Evolutionary conservation across 2,329 filamentous ascomycete species (phyloP).

Genomic region (Bipolaris zeicola): DNA sequence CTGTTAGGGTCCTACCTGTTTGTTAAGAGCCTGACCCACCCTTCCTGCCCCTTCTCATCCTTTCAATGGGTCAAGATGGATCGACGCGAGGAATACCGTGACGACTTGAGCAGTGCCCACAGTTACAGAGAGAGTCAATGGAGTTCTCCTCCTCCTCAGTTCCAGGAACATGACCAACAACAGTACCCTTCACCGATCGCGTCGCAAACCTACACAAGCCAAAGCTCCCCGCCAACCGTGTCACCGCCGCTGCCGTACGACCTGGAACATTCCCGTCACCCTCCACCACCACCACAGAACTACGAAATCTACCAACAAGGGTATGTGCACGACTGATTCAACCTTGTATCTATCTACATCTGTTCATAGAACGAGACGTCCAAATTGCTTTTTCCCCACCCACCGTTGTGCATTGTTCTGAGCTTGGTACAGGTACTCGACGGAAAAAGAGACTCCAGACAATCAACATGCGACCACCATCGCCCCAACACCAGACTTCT

Average conservation of each 20-base stretch:
- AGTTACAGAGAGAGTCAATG: conserved; percentile 24
- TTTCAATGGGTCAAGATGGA: conserved; percentile 20
- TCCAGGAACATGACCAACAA: conserved; percentile 27
- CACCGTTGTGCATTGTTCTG: conserved; percentile 4
- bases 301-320: conserved; percentile 20
- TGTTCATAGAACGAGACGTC: background rate
- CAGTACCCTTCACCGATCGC: conserved; percentile 17
- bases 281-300: conserved; percentile 4
- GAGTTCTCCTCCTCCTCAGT: conserved; percentile 29
- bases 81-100: conserved; percentile 19
- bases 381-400: background rate
- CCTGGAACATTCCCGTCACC: conserved; percentile 18
- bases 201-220: conserved; percentile 12
- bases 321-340: conserved; percentile 15
- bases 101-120: conserved; percentile 18
- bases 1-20: background rate
- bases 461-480: conserved; percentile 9
- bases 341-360: background rate
- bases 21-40: conserved; percentile 17
- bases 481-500: conserved; percentile 29
- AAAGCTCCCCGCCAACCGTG: conserved; percentile 20
- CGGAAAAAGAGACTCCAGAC: conserved; percentile 29
- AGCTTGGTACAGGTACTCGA: conserved; percentile 22
- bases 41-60: conserved; percentile 4
- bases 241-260: conserved; percentile 25